phyloP scores from a whole-genome alignment of 1,284 basidiomycete species.

The Apiotrichum laibachii region DNA sequence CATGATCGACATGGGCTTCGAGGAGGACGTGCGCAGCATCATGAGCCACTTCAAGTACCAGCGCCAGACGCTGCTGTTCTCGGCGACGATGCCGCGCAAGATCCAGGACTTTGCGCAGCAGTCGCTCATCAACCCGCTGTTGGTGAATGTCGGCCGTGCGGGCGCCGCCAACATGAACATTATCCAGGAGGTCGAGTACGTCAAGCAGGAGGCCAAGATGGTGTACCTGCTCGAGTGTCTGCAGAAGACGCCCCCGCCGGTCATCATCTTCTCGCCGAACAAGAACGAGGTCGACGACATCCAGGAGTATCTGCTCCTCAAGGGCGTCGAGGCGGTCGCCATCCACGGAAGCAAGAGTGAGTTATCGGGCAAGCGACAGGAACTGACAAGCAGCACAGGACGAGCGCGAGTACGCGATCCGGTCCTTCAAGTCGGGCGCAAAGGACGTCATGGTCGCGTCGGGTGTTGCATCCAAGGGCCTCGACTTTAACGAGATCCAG shows the following conservation, averaged over 20 bases:
- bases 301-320: conserved; percentile 92
- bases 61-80: conserved; percentile 94
- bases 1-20: conserved; percentile 99
- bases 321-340: conserved; percentile 96
- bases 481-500: conserved; percentile 96
- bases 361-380: conserved; percentile 28
- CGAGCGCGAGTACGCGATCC: conserved; percentile 98
- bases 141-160: conserved; percentile 96
- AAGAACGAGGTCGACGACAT: conserved; percentile 99
- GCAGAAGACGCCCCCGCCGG: conserved; percentile 97
- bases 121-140: conserved; percentile 84
- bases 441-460: conserved; percentile 99
- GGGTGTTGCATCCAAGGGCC: conserved; percentile 92
- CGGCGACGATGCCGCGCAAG: conserved; percentile 97
- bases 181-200: conserved; percentile 95
- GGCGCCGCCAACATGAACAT: conserved; percentile 97
- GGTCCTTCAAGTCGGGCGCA: conserved; percentile 90
- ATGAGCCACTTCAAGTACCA: conserved; percentile 99
- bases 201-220: conserved; percentile 99
- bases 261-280: conserved; percentile 97
- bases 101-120: conserved; percentile 98
- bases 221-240: conserved; percentile 95
- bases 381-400: conserved; percentile 72
- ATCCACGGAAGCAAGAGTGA: conserved; percentile 96
- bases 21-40: conserved; percentile 96